These are phyloP conservation scores for Termitomyces sp. DNA, from an alignment of 768 basidiomycete species.

Conservation along the genomic window DNA sequence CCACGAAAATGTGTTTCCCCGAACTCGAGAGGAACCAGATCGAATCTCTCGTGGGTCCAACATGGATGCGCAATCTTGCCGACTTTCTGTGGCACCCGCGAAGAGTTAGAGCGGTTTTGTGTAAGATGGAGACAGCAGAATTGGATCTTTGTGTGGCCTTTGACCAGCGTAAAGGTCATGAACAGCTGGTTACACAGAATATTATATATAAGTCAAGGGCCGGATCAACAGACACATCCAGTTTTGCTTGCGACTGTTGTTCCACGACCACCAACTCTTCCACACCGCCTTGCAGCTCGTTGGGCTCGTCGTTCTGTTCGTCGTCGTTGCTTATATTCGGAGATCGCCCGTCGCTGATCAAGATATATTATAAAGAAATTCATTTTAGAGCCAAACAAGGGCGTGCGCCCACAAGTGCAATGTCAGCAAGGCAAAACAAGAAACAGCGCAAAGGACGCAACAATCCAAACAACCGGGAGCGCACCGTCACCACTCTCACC, in stretches of 20 bases:
- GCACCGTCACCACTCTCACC: conserved; percentile 64
- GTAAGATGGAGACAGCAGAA: neutral
- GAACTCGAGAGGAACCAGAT: neutral
- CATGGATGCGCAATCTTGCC: neutral
- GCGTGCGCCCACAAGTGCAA: conserved; percentile 23
- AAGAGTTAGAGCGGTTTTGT: neutral
- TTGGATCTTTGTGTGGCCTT: neutral
- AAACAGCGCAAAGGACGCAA: conserved; percentile 49
- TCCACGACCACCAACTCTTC: conserved; percentile 2
- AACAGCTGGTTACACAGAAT: neutral
- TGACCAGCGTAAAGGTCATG: too few species aligned
- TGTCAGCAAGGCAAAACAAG: conserved; percentile 61
- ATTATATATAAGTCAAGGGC: conserved; percentile 13
- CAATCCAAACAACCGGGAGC: conserved; percentile 49
- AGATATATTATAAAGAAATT: conserved; percentile 12
- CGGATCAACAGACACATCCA: conserved; percentile 15
- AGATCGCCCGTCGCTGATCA: conserved; percentile 16
- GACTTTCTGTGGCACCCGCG: too few species aligned
- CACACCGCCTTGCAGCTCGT: neutral
- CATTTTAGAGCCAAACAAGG: conserved; percentile 13
- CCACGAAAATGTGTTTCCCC: too few species aligned
- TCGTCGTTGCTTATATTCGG: conserved; percentile 7
- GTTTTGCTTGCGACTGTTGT: conserved; percentile 10
- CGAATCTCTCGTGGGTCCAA: neutral
- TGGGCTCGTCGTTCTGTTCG: conserved; percentile 2